These are phyloP conservation scores for Amphibolis antarctica DNA, from an alignment of 106 monocot species.

Conservation along the genomic window DNA sequence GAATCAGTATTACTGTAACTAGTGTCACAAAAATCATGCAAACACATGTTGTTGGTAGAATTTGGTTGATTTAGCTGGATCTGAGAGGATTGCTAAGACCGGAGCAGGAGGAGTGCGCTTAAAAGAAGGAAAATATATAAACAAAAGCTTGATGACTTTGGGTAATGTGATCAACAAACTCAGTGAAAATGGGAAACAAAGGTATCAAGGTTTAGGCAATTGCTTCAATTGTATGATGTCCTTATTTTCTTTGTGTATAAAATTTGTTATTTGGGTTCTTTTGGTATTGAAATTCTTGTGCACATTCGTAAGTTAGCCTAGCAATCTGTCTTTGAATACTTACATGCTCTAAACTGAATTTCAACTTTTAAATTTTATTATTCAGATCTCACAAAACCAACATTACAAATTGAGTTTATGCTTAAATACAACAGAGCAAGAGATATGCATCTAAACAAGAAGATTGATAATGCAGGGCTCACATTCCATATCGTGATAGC, in stretches of 20 bases:
- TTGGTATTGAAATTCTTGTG: not conserved
- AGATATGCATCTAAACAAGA: not conserved
- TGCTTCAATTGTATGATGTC: no score
- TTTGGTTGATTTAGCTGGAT: constrained; percentile 90
- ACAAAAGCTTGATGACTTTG: constrained; percentile 92
- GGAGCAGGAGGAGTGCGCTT: constrained; percentile 89
- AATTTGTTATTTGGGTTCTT: not conserved
- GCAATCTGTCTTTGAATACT: no score
- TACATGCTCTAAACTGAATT: not conserved
- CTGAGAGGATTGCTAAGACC: constrained; percentile 88
- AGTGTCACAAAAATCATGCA: not conserved
- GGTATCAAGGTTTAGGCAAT: constrained; percentile 24
- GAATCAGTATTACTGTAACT: not conserved
- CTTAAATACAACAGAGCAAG: not conserved
- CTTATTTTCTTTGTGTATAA: not conserved
- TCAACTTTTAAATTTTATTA: not conserved
- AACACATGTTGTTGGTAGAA: constrained; percentile 52
- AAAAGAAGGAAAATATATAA: constrained; percentile 96
- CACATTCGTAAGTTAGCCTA: no score
- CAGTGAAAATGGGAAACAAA: constrained; percentile 70
- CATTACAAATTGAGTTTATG: no score
- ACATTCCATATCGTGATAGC: constrained; percentile 51
- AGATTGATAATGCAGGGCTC: constrained; percentile 26
- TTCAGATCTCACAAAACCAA: no score
- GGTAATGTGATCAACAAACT: constrained; percentile 97